These are phyloP conservation scores for Leccinum disarticulatum DNA, from an alignment of 768 basidiomycete species.

Conservation along the genomic window DNA sequence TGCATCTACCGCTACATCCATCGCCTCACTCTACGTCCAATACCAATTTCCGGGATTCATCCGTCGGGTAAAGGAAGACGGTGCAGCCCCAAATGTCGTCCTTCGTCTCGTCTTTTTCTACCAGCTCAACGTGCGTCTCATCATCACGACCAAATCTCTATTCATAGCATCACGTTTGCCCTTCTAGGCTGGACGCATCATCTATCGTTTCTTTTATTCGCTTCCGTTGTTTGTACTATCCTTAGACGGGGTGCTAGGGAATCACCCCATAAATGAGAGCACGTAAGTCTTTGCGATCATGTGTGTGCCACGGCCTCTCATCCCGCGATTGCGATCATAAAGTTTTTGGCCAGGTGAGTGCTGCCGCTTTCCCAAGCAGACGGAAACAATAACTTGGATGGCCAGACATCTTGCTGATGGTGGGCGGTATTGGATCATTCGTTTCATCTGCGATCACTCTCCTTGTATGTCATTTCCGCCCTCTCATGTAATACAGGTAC, in stretches of 20 bases:
- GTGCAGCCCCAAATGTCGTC: slow-evolving; percentile 73
- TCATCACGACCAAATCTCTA: not conserved
- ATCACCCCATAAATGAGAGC: slow-evolving; percentile 50
- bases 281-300: slow-evolving; percentile 44
- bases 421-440: slow-evolving; percentile 73
- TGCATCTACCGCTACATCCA: slow-evolving; percentile 63
- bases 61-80: slow-evolving; percentile 65
- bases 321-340: not conserved
- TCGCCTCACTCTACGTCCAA: slow-evolving; percentile 72
- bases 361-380: not conserved
- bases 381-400: not conserved
- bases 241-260: slow-evolving; percentile 57
- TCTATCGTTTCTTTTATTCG: slow-evolving; percentile 75
- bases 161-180: not conserved
- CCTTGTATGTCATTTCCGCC: slow-evolving; percentile 48
- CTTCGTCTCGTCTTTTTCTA: slow-evolving; percentile 73
- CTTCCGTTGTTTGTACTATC: slow-evolving; percentile 67
- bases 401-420: slow-evolving; percentile 67
- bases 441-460: slow-evolving; percentile 80
- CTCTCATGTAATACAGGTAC: not conserved
- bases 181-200: slow-evolving; percentile 60
- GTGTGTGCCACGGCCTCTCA: slow-evolving; percentile 2
- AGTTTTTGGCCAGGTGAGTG: slow-evolving; percentile 63
- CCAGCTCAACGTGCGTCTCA: slow-evolving; percentile 65
- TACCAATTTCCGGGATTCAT: slow-evolving; percentile 71